Conservation (phyloP, 495 filamentous ascomycete species). For the Penicillium lividum region DNA sequence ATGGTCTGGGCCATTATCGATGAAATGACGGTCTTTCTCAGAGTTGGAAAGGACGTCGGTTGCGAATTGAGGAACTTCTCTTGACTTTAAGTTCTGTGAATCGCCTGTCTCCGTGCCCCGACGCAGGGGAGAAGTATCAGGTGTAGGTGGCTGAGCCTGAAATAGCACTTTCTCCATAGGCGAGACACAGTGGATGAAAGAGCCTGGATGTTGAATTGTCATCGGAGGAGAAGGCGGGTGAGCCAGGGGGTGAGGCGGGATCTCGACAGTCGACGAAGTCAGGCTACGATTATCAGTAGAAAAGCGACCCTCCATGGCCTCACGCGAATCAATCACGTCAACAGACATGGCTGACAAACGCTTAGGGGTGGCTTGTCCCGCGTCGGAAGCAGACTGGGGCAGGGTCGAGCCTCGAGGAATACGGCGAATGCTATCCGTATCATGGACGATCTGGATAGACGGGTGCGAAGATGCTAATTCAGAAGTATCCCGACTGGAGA, state of each 20-base stretch:
- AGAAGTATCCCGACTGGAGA: conserved; percentile 31
- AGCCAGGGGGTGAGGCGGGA: conserved; percentile 65
- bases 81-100: conserved; percentile 21
- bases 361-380: conserved; percentile 21
- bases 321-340: conserved; percentile 56
- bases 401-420: conserved; percentile 49
- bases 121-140: conserved; percentile 50
- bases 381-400: conserved; percentile 33
- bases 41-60: conserved; percentile 41
- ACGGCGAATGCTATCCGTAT: conserved; percentile 57
- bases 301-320: conserved; percentile 41
- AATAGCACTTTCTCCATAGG: conserved; percentile 44
- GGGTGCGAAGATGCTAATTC: conserved; percentile 44
- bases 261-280: conserved; percentile 49
- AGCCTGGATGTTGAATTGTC: conserved; percentile 64
- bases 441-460: conserved; percentile 57
- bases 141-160: conserved; percentile 50
- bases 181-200: conserved; percentile 38
- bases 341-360: conserved; percentile 70
- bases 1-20: conserved; percentile 49
- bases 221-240: conserved; percentile 80
- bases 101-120: conserved; percentile 20
- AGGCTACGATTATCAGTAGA: conserved; percentile 36
- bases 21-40: conserved; percentile 28
- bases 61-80: conserved; percentile 38